Conservation (phyloP, 2,329 filamentous ascomycete genomes). For the Huntiella savannae region DNA sequence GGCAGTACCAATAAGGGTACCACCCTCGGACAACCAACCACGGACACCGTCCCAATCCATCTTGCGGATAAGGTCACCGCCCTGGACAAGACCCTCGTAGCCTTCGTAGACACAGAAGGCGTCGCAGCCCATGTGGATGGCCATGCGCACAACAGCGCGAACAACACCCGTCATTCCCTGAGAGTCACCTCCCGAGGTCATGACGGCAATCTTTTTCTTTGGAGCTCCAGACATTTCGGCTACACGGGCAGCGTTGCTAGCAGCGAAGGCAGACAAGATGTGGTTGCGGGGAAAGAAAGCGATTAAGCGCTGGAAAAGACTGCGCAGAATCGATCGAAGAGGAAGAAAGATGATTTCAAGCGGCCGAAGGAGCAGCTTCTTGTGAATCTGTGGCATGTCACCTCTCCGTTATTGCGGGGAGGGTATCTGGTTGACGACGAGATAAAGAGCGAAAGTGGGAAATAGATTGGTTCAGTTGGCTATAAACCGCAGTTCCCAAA, state of each 20-base stretch:
- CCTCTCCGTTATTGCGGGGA: conserved; percentile 7
- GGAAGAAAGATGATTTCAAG: conserved; percentile 16
- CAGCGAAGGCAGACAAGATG: conserved; percentile 9
- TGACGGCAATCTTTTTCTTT: conserved; percentile 61
- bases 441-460: neutral
- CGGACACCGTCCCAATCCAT: conserved; percentile 89
- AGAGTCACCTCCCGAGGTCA: conserved; percentile 88
- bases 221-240: conserved; percentile 21
- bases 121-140: conserved; percentile 67
- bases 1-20: conserved; percentile 88
- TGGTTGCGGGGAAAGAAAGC: conserved; percentile 9
- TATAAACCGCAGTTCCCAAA: neutral
- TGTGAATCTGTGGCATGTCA: conserved; percentile 10
- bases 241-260: conserved; percentile 8
- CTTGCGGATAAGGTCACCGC: conserved; percentile 69
- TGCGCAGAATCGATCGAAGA: conserved; percentile 15
- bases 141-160: conserved; percentile 76
- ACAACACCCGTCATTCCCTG: conserved; percentile 91
- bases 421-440: neutral
- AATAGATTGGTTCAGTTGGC: neutral
- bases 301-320: conserved; percentile 9
- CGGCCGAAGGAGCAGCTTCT: conserved; percentile 16
- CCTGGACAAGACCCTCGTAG: conserved; percentile 84
- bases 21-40: conserved; percentile 83
- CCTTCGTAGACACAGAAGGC: conserved; percentile 76